Percentiles rank a stretch among this genome's conserved stretches.
These are phyloP conservation scores for Helianthus annuus DNA, from an alignment of 129 eudicot genomes.

Conservation along the genomic window DNA sequence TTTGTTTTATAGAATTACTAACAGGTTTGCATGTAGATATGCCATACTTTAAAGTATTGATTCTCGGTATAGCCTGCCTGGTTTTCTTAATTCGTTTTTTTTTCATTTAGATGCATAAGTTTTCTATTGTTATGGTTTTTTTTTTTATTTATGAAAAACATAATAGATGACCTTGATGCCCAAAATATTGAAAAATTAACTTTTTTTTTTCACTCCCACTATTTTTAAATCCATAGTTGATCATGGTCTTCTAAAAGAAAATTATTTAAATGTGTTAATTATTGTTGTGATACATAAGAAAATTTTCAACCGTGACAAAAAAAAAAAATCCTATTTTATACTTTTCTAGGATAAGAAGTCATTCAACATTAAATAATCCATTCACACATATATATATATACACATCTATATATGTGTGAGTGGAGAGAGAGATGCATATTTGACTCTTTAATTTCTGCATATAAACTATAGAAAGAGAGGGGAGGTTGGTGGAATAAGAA, in stretches of 20 bases:
- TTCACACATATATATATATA: background rate
- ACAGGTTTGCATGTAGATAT: too few relatives aligned
- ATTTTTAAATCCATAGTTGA: background rate
- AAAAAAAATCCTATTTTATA: background rate
- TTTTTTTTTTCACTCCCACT: background rate
- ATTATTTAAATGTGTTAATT: too few relatives aligned
- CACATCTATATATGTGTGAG: background rate
- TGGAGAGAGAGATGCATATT: background rate
- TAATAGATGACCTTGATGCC: too few relatives aligned
- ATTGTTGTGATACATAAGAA: background rate
- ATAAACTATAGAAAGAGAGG: slow-evolving; percentile 23
- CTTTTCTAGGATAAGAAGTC: background rate
- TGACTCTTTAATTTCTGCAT: slow-evolving; percentile 8
- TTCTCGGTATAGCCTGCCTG: too few relatives aligned
- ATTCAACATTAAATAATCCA: background rate
- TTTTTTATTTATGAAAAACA: too few relatives aligned
- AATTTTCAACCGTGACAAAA: background rate
- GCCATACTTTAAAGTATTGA: too few relatives aligned
- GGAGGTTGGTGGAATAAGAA: slow-evolving; percentile 12
- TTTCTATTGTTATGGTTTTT: too few relatives aligned
- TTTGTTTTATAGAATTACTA: too few relatives aligned
- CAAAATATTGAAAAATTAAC: background rate
- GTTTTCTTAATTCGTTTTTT: too few relatives aligned
- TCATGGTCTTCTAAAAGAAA: too few relatives aligned
- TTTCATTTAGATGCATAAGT: too few relatives aligned